A percentile compares a stretch with the other conserved stretches of the same genome.
These are phyloP conservation scores for Erodium chrysanthum DNA, from an alignment of 441 rosid genomes.

Conservation along the genomic window DNA sequence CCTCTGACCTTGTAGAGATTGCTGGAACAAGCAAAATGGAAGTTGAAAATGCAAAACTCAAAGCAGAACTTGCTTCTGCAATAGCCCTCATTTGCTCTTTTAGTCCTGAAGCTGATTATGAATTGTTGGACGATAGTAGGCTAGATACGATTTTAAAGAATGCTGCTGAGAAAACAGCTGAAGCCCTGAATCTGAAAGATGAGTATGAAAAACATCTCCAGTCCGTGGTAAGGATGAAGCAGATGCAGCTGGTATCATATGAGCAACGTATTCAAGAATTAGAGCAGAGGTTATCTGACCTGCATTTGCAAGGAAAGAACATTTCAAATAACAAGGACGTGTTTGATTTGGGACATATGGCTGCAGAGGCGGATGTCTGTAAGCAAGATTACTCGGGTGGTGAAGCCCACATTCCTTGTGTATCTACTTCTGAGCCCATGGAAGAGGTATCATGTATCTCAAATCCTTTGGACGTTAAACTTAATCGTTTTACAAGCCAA, in stretches of 20 bases:
- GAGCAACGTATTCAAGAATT: slow-evolving; percentile 90
- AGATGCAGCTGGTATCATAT: slow-evolving; percentile 65
- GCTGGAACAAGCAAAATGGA: slow-evolving; percentile 96
- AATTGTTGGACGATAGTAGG: slow-evolving; percentile 52
- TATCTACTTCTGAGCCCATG: slow-evolving; percentile 73
- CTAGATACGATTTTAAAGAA: slow-evolving; percentile 51
- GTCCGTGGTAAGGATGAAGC: slow-evolving; percentile 64
- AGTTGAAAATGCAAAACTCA: slow-evolving; percentile 92
- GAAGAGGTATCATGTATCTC: slow-evolving; percentile 91
- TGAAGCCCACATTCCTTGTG: slow-evolving; percentile 37
- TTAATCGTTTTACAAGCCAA: slow-evolving; percentile 45
- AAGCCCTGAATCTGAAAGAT: slow-evolving; percentile 79
- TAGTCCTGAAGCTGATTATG: slow-evolving; percentile 55
- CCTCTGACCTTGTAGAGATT: slow-evolving; percentile 61
- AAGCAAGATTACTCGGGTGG: slow-evolving; percentile 40
- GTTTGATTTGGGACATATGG: slow-evolving; percentile 31
- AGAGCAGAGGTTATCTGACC: slow-evolving; percentile 76
- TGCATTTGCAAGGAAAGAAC: slow-evolving; percentile 51
- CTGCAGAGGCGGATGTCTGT: slow-evolving; percentile 28
- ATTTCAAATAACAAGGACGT: slow-evolving; percentile 37
- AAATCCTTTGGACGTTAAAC: slow-evolving; percentile 42
- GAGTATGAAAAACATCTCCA: slow-evolving; percentile 66
- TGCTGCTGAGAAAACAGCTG: slow-evolving; percentile 73
- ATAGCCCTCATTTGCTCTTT: slow-evolving; percentile 69
- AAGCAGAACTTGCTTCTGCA: slow-evolving; percentile 97